A percentile compares a stretch with the other conserved stretches of the same genome.
Conservation (phyloP, 2,329 filamentous ascomycete species). For the Cladosporium oxysporum region DNA sequence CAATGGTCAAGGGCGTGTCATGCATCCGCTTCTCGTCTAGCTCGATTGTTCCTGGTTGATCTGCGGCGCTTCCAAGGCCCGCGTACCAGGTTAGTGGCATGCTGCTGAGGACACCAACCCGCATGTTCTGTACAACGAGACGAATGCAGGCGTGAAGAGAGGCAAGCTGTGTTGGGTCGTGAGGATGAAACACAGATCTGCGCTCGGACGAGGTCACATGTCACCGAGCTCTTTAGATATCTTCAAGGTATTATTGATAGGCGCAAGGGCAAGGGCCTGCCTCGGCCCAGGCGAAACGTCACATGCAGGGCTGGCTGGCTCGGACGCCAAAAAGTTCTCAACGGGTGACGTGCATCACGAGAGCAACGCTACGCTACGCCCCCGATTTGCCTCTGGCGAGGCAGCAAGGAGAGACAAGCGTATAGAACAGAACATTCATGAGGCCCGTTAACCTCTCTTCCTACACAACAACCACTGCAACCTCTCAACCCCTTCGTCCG, state of each 20-base stretch:
- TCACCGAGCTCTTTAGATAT: neutral
- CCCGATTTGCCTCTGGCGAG: neutral
- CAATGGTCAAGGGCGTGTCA: neutral
- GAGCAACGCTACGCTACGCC: constrained; percentile 4
- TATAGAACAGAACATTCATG: constrained; percentile 4
- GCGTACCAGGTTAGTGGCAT: constrained; percentile 6
- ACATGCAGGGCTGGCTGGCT: neutral
- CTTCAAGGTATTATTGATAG: neutral
- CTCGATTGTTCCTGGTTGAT: neutral
- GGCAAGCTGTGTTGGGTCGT: neutral
- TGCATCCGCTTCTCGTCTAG: neutral
- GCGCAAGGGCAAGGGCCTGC: constrained; percentile 6
- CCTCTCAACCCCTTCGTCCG: neutral
- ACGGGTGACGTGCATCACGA: constrained; percentile 6
- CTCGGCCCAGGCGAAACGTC: constrained; percentile 8
- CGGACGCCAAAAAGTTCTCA: constrained; percentile 2
- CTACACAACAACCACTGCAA: no score
- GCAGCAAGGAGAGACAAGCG: neutral
- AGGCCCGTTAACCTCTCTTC: neutral
- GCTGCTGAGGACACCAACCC: neutral
- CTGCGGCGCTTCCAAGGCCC: constrained; percentile 1
- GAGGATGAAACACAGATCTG: neutral
- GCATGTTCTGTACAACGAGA: neutral
- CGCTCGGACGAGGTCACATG: neutral
- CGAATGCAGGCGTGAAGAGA: neutral